Conservation (phyloP, 768 basidiomycete species). For the Gymnopilus dilepis region DNA sequence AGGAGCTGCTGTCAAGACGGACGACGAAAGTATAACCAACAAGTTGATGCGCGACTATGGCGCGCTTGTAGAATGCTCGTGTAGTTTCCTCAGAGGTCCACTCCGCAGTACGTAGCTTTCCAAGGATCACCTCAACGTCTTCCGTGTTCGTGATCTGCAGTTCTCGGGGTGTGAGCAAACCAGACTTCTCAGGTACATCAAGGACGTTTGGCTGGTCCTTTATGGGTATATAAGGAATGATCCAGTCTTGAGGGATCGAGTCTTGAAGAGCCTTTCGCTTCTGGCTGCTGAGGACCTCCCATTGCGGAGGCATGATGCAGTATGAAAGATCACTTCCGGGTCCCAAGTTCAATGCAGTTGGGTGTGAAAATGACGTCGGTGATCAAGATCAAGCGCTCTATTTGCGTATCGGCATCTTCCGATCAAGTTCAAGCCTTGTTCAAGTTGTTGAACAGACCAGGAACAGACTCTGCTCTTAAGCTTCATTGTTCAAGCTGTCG, state of each 20-base stretch:
- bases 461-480: too few species aligned
- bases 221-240: constrained; percentile 43
- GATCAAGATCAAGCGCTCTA: too few species aligned
- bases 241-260: constrained; percentile 70
- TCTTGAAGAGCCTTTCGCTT: constrained; percentile 59
- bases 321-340: too few species aligned
- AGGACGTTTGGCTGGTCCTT: constrained; percentile 55
- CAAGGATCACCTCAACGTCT: constrained; percentile 49
- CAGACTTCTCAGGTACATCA: constrained; percentile 56
- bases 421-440: background rate
- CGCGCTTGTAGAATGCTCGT: constrained; percentile 76
- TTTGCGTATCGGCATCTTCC: background rate
- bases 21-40: constrained; percentile 41
- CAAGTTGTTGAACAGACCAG: background rate
- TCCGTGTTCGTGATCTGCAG: constrained; percentile 50
- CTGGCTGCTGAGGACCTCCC: constrained; percentile 56
- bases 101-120: constrained; percentile 52
- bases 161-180: constrained; percentile 59
- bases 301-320: constrained; percentile 30
- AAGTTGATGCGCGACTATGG: constrained; percentile 81
- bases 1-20: background rate
- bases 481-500: background rate
- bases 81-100: constrained; percentile 74
- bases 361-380: too few species aligned
- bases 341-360: too few species aligned